phyloP scores from a whole-genome alignment of 2,329 filamentous ascomycete species.

The Epichloe sibirici region DNA sequence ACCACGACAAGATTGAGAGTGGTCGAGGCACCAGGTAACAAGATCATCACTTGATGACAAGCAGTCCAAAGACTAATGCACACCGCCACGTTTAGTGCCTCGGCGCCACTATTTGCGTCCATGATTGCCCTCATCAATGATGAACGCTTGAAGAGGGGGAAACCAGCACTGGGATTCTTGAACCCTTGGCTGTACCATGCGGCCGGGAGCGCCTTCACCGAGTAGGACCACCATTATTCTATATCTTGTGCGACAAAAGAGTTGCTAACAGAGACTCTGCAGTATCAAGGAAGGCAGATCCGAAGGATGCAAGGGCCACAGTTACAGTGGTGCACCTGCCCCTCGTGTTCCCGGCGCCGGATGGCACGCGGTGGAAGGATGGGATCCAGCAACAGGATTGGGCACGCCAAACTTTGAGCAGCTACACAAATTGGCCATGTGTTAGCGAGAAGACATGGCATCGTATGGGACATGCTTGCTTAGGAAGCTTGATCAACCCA shows the following conservation, averaged over 20 bases:
- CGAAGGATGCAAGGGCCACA: slow-evolving; percentile 19
- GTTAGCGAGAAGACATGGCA: background rate
- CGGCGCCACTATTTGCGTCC: slow-evolving; percentile 49
- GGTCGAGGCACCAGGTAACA: slow-evolving; percentile 24
- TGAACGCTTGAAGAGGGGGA: slow-evolving; percentile 41
- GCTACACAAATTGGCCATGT: slow-evolving; percentile 13
- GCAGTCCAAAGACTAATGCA: background rate
- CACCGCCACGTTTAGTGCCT: slow-evolving; percentile 27
- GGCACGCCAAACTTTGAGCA: slow-evolving; percentile 33
- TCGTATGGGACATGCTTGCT: too few relatives aligned
- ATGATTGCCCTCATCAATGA: slow-evolving; percentile 55
- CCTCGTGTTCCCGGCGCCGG: slow-evolving; percentile 10
- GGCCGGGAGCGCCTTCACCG: slow-evolving; percentile 20
- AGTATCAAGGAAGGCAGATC: slow-evolving; percentile 25
- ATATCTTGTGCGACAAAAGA: background rate
- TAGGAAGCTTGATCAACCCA: too few relatives aligned
- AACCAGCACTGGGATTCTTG: slow-evolving; percentile 42
- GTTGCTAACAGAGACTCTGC: slow-evolving; percentile 1
- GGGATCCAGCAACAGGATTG: slow-evolving; percentile 29
- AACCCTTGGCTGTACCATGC: slow-evolving; percentile 47
- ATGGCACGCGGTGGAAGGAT: slow-evolving; percentile 14
- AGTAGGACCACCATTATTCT: slow-evolving; percentile 15
- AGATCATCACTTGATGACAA: background rate
- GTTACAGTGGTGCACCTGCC: slow-evolving; percentile 13
- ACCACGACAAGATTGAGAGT: slow-evolving; percentile 13